These are phyloP conservation scores for Trypanosoma platydactyli DNA, from an alignment of 208 protist genomes.

Conservation along the genomic window DNA sequence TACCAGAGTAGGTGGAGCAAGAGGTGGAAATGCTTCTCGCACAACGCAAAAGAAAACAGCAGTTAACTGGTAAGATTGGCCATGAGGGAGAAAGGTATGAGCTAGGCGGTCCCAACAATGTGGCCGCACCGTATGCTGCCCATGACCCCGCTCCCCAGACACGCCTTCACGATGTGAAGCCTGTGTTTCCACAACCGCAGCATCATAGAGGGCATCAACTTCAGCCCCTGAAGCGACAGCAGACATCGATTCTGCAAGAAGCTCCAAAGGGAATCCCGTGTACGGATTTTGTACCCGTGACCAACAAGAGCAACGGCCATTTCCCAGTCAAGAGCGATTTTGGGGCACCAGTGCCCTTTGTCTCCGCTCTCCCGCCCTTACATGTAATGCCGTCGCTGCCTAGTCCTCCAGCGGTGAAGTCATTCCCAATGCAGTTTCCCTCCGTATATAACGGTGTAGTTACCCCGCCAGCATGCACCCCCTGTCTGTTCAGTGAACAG, in stretches of 20 bases:
- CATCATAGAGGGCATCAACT: slow-evolving; percentile 23
- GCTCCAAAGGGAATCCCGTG: neutral
- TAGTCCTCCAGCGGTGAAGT: neutral
- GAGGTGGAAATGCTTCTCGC: slow-evolving; percentile 44
- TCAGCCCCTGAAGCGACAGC: slow-evolving; percentile 21
- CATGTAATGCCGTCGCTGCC: neutral
- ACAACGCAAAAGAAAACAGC: slow-evolving; percentile 54
- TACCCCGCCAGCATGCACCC: neutral
- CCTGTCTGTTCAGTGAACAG: neutral
- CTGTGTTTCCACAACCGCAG: slow-evolving; percentile 10
- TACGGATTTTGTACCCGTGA: neutral
- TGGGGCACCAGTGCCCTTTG: neutral
- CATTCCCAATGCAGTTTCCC: slow-evolving; percentile 5
- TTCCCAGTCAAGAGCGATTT: neutral
- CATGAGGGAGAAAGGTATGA: slow-evolving; percentile 79
- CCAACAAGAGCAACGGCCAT: neutral
- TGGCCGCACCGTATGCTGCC: neutral
- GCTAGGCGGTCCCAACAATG: slow-evolving; percentile 39
- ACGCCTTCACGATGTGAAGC: neutral
- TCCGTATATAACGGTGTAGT: neutral
- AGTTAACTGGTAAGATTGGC: slow-evolving; percentile 78
- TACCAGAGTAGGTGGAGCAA: neutral
- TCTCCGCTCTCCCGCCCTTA: slow-evolving; percentile 8
- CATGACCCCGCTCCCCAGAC: neutral
- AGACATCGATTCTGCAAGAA: neutral